These are phyloP conservation scores for Chlorella variabilis DNA, from an alignment of 163 green algal species.

Conservation along the genomic window DNA sequence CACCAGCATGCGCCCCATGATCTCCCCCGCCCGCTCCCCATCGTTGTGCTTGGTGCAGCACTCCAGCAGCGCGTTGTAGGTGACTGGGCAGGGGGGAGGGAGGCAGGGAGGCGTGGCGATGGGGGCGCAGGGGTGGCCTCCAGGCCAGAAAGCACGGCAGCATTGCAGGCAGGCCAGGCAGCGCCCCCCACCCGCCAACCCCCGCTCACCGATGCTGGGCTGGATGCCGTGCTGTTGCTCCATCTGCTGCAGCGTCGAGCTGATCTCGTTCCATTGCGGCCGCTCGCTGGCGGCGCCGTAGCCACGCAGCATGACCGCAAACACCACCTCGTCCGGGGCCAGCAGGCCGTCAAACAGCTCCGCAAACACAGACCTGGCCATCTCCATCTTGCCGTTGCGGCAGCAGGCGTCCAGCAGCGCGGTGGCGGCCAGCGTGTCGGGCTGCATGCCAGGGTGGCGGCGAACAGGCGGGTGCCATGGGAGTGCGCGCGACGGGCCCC, in stretches of 20 bases:
- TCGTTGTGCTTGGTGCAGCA: conserved; percentile 81
- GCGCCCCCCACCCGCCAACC: too few species aligned
- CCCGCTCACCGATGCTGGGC: conserved; percentile 52
- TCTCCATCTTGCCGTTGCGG: conserved; percentile 73
- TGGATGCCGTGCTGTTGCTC: conserved; percentile 63
- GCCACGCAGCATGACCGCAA: conserved; percentile 79
- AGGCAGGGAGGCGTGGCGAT: too few species aligned
- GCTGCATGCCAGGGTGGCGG: too few species aligned
- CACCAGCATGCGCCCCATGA: conserved; percentile 82
- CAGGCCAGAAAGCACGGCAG: neutral
- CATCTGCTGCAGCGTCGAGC: conserved; percentile 72
- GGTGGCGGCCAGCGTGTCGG: conserved; percentile 79
- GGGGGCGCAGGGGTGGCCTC: neutral
- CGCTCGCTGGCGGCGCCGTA: conserved; percentile 70
- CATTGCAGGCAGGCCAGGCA: too few species aligned
- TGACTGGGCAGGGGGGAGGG: neutral
- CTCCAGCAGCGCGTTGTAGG: conserved; percentile 84
- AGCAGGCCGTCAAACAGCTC: conserved; percentile 81
- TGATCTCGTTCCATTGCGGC: conserved; percentile 79
- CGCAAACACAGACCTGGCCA: conserved; percentile 77
- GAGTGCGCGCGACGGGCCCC: too few species aligned
- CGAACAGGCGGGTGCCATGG: too few species aligned
- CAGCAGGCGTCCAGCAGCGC: conserved; percentile 82
- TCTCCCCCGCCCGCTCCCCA: conserved; percentile 72
- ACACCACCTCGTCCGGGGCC: conserved; percentile 79